phyloP scores from a whole-genome alignment of 257 asterid species.

The Solanum peruvianum region DNA sequence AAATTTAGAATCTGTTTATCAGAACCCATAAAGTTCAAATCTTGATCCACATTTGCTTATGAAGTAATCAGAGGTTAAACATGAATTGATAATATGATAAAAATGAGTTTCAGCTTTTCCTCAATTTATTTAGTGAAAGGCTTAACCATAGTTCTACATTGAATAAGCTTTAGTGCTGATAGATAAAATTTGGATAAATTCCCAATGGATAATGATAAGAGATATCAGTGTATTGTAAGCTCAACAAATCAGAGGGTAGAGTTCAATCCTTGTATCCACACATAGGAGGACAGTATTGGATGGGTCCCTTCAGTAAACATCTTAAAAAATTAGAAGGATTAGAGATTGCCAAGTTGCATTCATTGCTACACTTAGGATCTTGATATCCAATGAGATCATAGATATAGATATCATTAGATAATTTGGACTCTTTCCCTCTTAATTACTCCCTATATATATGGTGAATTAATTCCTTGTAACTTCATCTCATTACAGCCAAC shows the following conservation, averaged over 20 bases:
- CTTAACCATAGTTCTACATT: background rate
- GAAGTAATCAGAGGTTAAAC: background rate
- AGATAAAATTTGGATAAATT: background rate
- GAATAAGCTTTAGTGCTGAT: background rate
- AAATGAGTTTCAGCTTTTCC: background rate
- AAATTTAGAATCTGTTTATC: background rate
- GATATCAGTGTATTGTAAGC: background rate
- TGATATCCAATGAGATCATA: background rate
- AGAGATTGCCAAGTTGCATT: background rate
- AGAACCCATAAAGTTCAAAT: background rate
- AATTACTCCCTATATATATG: background rate
- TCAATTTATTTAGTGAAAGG: background rate
- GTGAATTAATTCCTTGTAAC: background rate
- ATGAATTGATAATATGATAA: background rate
- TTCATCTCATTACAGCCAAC: background rate
- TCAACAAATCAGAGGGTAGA: background rate
- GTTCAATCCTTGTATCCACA: background rate
- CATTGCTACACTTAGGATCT: background rate
- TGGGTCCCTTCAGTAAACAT: background rate
- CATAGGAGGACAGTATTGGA: background rate
- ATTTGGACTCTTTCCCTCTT: background rate
- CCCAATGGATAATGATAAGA: background rate
- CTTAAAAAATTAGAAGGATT: background rate
- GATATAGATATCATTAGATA: background rate
- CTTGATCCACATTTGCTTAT: background rate